Conservation (phyloP, 129 eudicot genomes). For the Gnaphalium uliginosum region DNA sequence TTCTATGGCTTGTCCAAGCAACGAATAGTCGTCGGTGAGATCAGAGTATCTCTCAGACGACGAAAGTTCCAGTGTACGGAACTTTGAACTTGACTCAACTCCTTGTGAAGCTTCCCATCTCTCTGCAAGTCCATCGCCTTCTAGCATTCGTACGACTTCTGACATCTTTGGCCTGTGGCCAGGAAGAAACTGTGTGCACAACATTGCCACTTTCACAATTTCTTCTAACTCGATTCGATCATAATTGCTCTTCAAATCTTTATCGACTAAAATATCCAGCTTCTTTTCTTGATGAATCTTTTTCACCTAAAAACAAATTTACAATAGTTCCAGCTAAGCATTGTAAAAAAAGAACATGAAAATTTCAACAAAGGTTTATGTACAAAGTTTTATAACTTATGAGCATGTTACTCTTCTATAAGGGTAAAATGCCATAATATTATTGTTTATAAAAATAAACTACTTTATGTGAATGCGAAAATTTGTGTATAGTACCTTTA, state of each 20-base stretch:
- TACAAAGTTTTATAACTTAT: neutral
- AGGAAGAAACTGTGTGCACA: slow-evolving; percentile 85
- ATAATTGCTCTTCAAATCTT: slow-evolving; percentile 27
- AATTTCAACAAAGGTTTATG: neutral
- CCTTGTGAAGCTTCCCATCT: slow-evolving; percentile 86
- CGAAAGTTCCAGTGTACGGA: slow-evolving; percentile 51
- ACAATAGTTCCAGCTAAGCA: neutral
- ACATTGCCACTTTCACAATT: slow-evolving; percentile 77
- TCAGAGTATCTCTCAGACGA: slow-evolving; percentile 78
- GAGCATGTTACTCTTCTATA: neutral
- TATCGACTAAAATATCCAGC: slow-evolving; percentile 65
- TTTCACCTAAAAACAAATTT: slow-evolving; percentile 62
- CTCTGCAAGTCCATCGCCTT: slow-evolving; percentile 90
- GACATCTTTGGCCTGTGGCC: slow-evolving; percentile 83
- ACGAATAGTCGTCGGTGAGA: slow-evolving; percentile 69
- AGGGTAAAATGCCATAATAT: neutral
- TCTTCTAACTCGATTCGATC: slow-evolving; percentile 64
- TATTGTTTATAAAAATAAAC: no score
- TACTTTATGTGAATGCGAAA: no score
- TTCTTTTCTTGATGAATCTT: slow-evolving; percentile 75
- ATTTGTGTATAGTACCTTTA: no score
- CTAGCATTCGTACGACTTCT: slow-evolving; percentile 86
- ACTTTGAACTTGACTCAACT: slow-evolving; percentile 52
- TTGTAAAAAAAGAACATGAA: neutral
- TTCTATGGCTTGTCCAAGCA: slow-evolving; percentile 77